Evolutionary conservation across 305 asterid genomes (phyloP).

Genomic region (Solanum hybrid): DNA sequence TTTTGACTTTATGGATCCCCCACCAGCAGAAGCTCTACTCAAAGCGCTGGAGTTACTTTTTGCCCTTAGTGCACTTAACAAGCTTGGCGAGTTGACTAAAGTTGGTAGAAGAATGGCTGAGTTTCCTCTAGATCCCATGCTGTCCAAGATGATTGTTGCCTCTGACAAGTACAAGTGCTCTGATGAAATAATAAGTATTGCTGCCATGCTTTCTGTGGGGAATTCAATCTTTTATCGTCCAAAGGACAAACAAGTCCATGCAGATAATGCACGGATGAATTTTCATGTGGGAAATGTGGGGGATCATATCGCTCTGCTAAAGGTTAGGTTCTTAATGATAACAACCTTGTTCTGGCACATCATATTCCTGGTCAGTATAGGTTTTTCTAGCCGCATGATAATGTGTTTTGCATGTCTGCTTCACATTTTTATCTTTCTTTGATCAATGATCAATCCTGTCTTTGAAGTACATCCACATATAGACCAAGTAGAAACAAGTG

Average conservation of each 20-base stretch:
- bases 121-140: slow-evolving; percentile 94
- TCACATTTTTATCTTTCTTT: not conserved
- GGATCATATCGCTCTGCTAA: slow-evolving; percentile 81
- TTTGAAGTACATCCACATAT: not conserved
- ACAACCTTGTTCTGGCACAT: not conserved
- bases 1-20: slow-evolving; percentile 61
- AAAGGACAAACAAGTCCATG: slow-evolving; percentile 86
- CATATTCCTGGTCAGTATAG: not conserved
- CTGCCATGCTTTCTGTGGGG: slow-evolving; percentile 90
- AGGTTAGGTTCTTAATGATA: slow-evolving; percentile 37
- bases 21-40: slow-evolving; percentile 33
- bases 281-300: slow-evolving; percentile 92
- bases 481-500: not conserved
- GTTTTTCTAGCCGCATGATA: not conserved
- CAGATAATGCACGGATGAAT: slow-evolving; percentile 85
- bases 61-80: slow-evolving; percentile 32
- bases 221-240: slow-evolving; percentile 95
- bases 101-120: slow-evolving; percentile 95
- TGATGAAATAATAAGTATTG: slow-evolving; percentile 84
- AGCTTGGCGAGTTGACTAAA: slow-evolving; percentile 56
- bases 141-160: slow-evolving; percentile 89
- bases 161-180: slow-evolving; percentile 77
- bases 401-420: not conserved
- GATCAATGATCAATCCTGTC: not conserved
- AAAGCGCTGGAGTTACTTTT: slow-evolving; percentile 33